A percentile compares a stretch with the other conserved stretches of the same genome.
Evolutionary conservation across 768 basidiomycete species (phyloP).

Genomic region (Hygrophorus russula): DNA sequence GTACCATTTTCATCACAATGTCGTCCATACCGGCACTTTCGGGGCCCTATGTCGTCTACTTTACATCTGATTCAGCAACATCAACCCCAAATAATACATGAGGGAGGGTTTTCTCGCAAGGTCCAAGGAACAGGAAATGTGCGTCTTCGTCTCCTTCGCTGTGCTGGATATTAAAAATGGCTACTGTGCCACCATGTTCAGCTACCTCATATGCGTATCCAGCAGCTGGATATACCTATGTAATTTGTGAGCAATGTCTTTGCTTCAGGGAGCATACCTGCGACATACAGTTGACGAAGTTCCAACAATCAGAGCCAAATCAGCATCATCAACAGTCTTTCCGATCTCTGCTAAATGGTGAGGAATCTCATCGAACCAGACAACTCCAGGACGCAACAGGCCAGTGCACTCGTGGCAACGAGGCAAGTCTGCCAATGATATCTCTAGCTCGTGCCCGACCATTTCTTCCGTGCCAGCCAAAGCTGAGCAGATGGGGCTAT

Average conservation of each 20-base stretch:
- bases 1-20: too few species aligned
- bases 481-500: constrained; percentile 16
- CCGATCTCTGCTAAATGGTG: constrained; percentile 17
- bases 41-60: too few species aligned
- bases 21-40: too few species aligned
- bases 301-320: constrained; percentile 26
- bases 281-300: constrained; percentile 21
- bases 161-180: constrained; percentile 25
- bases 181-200: constrained; percentile 22
- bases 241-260: not conserved
- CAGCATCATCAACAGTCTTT: constrained; percentile 15
- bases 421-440: constrained; percentile 4
- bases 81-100: too few species aligned
- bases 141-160: constrained; percentile 15
- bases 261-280: too few species aligned
- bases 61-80: too few species aligned
- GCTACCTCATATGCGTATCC: constrained; percentile 15
- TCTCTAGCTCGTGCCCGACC: too few species aligned
- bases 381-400: constrained; percentile 24
- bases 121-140: constrained; percentile 23
- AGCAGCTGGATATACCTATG: constrained; percentile 19
- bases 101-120: constrained; percentile 14
- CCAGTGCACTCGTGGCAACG: constrained; percentile 16
- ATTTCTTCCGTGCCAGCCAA: constrained; percentile 14
- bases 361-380: constrained; percentile 31